Conservation (phyloP, 148 eudicot species). For the Rhododendron griersonianum region DNA sequence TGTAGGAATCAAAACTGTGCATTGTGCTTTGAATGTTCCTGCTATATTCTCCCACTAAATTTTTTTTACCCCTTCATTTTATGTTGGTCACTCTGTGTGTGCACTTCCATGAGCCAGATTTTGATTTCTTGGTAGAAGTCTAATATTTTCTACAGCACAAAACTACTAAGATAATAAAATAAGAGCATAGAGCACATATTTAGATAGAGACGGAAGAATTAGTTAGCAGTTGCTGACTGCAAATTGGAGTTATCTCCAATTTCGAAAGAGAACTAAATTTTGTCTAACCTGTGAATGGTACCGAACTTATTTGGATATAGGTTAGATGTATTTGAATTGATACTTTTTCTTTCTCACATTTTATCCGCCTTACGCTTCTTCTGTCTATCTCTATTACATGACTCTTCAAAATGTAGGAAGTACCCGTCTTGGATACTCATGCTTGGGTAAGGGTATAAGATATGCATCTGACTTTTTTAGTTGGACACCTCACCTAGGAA, state of each 20-base stretch:
- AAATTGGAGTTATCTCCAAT: not conserved
- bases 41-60: no score
- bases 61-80: not conserved
- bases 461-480: not conserved
- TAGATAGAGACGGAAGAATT: not conserved
- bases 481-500: not conserved
- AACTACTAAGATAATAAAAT: not conserved
- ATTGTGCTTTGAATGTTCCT: not conserved
- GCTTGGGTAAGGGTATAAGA: not conserved
- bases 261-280: not conserved
- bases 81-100: conserved; percentile 3
- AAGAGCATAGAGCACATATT: not conserved
- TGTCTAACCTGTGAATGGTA: not conserved
- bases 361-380: not conserved
- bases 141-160: not conserved
- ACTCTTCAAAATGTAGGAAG: not conserved
- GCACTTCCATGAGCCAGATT: not conserved
- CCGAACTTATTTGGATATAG: not conserved
- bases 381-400: not conserved
- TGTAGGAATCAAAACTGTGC: not conserved
- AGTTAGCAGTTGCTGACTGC: not conserved
- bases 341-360: not conserved
- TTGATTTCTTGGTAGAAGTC: not conserved
- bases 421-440: not conserved
- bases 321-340: not conserved